Evolutionary conservation across 441 rosid genomes (phyloP).

Genomic region (Populus hybrid): DNA sequence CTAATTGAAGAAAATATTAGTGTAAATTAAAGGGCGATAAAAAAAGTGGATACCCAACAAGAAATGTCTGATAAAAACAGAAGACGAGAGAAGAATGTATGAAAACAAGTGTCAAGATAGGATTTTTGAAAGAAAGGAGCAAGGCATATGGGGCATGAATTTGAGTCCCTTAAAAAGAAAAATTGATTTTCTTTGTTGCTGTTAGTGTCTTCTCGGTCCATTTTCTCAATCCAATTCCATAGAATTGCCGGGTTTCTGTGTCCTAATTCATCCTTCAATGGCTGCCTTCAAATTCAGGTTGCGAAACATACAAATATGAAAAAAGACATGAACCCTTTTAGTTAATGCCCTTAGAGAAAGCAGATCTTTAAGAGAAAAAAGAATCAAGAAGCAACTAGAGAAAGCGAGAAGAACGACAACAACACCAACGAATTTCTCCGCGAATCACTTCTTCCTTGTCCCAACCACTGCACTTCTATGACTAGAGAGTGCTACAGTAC

Average conservation of each 20-base stretch:
- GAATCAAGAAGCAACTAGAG: too few species aligned
- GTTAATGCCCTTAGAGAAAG: too few species aligned
- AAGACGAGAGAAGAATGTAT: conserved; percentile 33
- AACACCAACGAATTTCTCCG: too few species aligned
- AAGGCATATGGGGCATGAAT: conserved; percentile 79
- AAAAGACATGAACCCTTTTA: too few species aligned
- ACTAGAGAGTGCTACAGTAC: too few species aligned
- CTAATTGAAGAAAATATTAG: background rate
- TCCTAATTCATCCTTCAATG: background rate
- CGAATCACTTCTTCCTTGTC: too few species aligned
- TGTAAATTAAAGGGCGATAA: background rate
- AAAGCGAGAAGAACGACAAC: too few species aligned
- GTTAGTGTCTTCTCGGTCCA: conserved; percentile 16
- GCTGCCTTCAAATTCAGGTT: background rate
- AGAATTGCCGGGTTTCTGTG: background rate
- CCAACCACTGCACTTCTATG: too few species aligned
- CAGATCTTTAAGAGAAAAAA: too few species aligned
- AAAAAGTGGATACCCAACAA: background rate
- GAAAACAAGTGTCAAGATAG: conserved; percentile 79
- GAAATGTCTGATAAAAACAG: background rate
- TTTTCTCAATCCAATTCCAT: background rate
- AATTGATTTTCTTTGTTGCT: conserved; percentile 5
- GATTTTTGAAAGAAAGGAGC: conserved; percentile 49
- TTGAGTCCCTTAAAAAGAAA: conserved; percentile 22
- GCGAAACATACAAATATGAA: background rate